These are phyloP conservation scores for Ichthyophthirius multifiliis DNA, from an alignment of 169 alveolate species.

Conservation along the genomic window DNA sequence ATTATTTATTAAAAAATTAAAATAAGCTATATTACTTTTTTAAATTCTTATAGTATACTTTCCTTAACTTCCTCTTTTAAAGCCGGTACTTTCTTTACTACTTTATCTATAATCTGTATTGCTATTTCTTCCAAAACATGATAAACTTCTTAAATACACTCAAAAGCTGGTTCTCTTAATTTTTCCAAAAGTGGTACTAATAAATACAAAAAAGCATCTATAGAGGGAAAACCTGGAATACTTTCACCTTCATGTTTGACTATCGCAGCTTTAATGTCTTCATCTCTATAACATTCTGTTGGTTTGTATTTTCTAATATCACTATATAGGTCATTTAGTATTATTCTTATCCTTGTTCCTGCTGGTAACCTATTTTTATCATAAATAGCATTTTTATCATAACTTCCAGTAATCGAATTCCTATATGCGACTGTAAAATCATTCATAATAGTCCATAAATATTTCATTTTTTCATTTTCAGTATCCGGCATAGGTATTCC, in stretches of 20 bases:
- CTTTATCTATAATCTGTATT: constrained; percentile 41
- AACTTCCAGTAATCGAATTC: constrained; percentile 66
- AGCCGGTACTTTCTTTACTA: constrained; percentile 47
- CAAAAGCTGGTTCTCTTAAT: constrained; percentile 59
- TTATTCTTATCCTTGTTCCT: constrained; percentile 68
- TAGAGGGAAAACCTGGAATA: constrained; percentile 96
- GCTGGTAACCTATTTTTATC: constrained; percentile 57
- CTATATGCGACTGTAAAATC: constrained; percentile 66
- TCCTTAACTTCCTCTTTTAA: constrained; percentile 30
- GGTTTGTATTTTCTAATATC: constrained; percentile 56
- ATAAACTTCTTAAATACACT: constrained; percentile 49
- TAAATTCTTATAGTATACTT: constrained; percentile 7
- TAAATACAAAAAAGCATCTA: constrained; percentile 65
- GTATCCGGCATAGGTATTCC: constrained; percentile 93
- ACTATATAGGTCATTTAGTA: constrained; percentile 56
- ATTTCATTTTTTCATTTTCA: constrained; percentile 90
- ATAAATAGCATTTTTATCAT: constrained; percentile 41
- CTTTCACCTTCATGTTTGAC: constrained; percentile 96
- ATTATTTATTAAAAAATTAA: neutral
- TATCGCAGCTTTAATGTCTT: constrained; percentile 94
- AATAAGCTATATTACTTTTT: constrained; percentile 12
- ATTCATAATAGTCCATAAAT: constrained; percentile 89
- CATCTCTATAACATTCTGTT: constrained; percentile 74
- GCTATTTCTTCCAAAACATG: constrained; percentile 59
- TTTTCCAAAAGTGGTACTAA: constrained; percentile 59